These are phyloP conservation scores for Pyricularia sp. DNA, from an alignment of 2,329 filamentous ascomycete genomes.

Conservation along the genomic window DNA sequence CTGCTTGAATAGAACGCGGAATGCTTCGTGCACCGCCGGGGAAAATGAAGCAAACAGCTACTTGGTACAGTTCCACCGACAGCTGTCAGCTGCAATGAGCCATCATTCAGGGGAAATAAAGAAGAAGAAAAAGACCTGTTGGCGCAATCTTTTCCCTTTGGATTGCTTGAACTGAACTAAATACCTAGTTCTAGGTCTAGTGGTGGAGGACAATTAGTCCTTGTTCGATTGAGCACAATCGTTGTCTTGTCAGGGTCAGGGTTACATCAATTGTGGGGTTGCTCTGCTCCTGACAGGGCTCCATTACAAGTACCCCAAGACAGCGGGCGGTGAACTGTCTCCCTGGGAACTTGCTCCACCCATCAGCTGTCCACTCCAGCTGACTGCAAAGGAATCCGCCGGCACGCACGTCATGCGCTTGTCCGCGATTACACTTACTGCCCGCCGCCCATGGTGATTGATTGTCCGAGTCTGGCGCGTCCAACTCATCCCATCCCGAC, in stretches of 20 bases:
- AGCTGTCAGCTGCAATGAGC: neutral
- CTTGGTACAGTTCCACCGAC: neutral
- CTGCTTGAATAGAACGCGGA: neutral
- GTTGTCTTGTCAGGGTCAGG: neutral
- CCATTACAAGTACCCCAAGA: neutral
- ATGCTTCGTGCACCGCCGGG: neutral
- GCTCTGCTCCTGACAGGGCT: neutral
- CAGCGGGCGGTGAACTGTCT: neutral
- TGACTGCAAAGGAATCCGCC: neutral
- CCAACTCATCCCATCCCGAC: neutral
- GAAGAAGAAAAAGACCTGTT: neutral
- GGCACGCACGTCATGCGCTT: neutral
- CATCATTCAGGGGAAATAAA: neutral
- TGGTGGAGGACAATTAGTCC: neutral
- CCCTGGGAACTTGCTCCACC: neutral
- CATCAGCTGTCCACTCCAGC: neutral
- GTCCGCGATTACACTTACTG: neutral
- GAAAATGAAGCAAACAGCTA: neutral
- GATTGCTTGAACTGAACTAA: neutral
- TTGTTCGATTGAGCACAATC: neutral
- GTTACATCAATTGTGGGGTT: neutral
- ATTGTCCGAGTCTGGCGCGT: neutral
- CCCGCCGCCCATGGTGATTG: neutral
- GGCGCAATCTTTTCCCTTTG: neutral
- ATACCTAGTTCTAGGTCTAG: too few relatives aligned